phyloP scores from a whole-genome alignment of 2,329 filamentous ascomycete genomes.

The Ophiostoma australiae region DNA sequence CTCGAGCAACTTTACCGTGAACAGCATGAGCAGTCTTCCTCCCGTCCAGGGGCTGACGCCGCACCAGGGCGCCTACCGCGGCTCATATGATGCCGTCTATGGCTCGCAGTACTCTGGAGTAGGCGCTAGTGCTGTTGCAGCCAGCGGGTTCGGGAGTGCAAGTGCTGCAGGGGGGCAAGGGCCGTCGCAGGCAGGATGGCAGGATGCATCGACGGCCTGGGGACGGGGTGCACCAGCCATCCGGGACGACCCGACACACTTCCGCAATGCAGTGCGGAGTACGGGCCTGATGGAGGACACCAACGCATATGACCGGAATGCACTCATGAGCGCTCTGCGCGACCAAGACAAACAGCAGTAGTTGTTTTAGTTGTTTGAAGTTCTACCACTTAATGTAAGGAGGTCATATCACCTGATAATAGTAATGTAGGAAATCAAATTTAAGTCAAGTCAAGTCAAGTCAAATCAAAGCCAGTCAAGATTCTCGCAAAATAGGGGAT shows the following conservation, averaged over 20 bases:
- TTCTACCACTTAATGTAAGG: neutral
- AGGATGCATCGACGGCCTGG: slow-evolving; percentile 29
- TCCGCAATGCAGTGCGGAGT: slow-evolving; percentile 28
- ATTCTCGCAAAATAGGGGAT: slow-evolving; percentile 24
- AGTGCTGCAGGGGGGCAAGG: neutral
- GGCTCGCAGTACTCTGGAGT: neutral
- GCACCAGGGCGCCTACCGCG: slow-evolving; percentile 12
- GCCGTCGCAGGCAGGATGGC: slow-evolving; percentile 21
- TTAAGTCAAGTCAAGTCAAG: neutral
- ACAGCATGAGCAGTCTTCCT: slow-evolving; percentile 30
- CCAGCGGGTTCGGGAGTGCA: neutral
- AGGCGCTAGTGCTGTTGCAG: neutral
- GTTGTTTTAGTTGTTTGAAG: neutral
- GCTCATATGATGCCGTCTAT: neutral
- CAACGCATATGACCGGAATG: slow-evolving; percentile 28
- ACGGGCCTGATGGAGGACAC: slow-evolving; percentile 28
- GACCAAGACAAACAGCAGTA: slow-evolving; percentile 12
- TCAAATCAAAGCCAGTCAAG: neutral
- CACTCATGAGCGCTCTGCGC: slow-evolving; percentile 28
- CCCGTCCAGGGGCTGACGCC: slow-evolving; percentile 33
- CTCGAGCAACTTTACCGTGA: slow-evolving; percentile 31
- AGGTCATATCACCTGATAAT: neutral
- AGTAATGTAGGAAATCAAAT: neutral
- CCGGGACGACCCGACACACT: slow-evolving; percentile 29
- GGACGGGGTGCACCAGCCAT: slow-evolving; percentile 23